These are phyloP conservation scores for Leptographium galeiforme DNA, from an alignment of 2,329 filamentous ascomycete genomes.

Conservation along the genomic window DNA sequence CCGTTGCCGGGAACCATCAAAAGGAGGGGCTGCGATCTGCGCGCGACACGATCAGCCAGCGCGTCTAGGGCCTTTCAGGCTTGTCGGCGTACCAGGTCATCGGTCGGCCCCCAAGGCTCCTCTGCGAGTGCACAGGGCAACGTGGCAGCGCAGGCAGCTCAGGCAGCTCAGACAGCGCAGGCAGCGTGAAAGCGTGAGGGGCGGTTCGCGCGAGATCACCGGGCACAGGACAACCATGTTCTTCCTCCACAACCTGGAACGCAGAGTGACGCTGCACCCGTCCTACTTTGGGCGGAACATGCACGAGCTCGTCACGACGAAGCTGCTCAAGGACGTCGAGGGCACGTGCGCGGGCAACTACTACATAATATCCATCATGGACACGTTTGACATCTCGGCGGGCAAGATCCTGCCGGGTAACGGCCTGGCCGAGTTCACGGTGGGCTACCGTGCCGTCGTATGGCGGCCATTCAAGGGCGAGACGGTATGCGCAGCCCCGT, in stretches of 20 bases:
- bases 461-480: slow-evolving; percentile 98
- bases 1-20: not conserved
- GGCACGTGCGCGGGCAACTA: slow-evolving; percentile 91
- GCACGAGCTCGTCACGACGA: slow-evolving; percentile 78
- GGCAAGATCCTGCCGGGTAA: slow-evolving; percentile 85
- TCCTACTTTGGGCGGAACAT: slow-evolving; percentile 95
- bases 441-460: slow-evolving; percentile 88
- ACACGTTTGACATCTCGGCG: slow-evolving; percentile 88
- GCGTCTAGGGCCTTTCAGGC: no score
- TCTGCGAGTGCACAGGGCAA: not conserved
- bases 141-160: not conserved
- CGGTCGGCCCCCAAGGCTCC: not conserved
- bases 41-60: not conserved
- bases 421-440: slow-evolving; percentile 85
- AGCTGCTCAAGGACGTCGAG: slow-evolving; percentile 85
- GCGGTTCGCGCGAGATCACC: not conserved
- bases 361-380: slow-evolving; percentile 97
- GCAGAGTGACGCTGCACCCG: slow-evolving; percentile 85
- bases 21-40: not conserved
- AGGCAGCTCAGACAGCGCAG: not conserved
- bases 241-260: slow-evolving; percentile 94
- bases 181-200: not conserved
- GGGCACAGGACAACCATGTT: slow-evolving; percentile 52
- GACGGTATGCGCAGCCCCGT: slow-evolving; percentile 53
- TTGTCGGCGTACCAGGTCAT: no score